Evolutionary conservation across 1,284 basidiomycete species (phyloP).

Genomic region (Bjerkandera adusta): DNA sequence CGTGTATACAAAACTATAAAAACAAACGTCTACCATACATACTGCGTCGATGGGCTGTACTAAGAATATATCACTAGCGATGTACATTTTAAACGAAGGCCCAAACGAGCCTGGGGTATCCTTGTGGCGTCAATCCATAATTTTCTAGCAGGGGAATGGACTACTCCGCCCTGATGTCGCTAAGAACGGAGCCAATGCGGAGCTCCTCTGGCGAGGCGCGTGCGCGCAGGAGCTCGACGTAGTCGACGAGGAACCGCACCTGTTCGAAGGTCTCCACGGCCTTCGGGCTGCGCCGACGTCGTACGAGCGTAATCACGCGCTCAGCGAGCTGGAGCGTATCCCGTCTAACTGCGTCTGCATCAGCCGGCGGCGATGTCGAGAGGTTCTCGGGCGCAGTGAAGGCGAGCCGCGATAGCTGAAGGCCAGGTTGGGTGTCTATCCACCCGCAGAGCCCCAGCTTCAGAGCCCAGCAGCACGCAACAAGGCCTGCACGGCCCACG

Average conservation of each 20-base stretch:
- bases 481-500: slow-evolving; percentile 89
- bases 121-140: too few relatives aligned
- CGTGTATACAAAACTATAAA: too few relatives aligned
- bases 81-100: too few relatives aligned
- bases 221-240: slow-evolving; percentile 63
- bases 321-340: slow-evolving; percentile 69
- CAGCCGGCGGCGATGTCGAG: neutral
- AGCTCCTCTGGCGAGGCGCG: too few relatives aligned
- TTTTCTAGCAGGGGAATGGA: too few relatives aligned
- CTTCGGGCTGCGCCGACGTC: slow-evolving; percentile 77
- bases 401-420: slow-evolving; percentile 5
- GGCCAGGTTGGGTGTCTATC: slow-evolving; percentile 36
- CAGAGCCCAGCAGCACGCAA: slow-evolving; percentile 92
- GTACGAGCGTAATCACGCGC: slow-evolving; percentile 69
- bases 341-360: slow-evolving; percentile 26
- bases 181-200: too few relatives aligned
- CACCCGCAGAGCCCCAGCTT: slow-evolving; percentile 87
- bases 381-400: slow-evolving; percentile 10
- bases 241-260: slow-evolving; percentile 82
- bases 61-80: too few relatives aligned
- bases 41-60: too few relatives aligned
- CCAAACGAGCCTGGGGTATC: too few relatives aligned
- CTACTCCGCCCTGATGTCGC: too few relatives aligned
- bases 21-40: too few relatives aligned
- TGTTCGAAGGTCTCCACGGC: slow-evolving; percentile 93